Evolutionary conservation across 2,329 filamentous ascomycete genomes (phyloP).

Genomic region (Myriosclerotinia curreyana): DNA sequence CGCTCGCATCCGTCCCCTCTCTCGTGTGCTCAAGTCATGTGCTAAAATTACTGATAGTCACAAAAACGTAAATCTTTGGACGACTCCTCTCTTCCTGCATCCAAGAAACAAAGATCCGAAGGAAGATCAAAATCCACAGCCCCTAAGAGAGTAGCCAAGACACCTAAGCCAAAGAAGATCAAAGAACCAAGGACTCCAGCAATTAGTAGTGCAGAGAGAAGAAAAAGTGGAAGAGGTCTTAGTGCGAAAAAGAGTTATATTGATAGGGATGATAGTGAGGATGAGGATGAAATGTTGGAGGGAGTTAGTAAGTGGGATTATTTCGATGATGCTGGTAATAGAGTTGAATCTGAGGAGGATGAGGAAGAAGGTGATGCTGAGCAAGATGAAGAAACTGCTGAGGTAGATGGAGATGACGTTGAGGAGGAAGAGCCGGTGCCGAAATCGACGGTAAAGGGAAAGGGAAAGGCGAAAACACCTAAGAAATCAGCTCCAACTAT

Average conservation of each 20-base stretch:
- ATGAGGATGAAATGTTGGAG: conserved; percentile 42
- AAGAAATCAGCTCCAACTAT: conserved; percentile 11
- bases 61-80: conserved; percentile 37
- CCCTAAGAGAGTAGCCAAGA: conserved; percentile 34
- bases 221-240: conserved; percentile 41
- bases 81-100: conserved; percentile 29
- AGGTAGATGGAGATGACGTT: conserved; percentile 25
- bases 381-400: conserved; percentile 17
- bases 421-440: conserved; percentile 23
- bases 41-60: conserved; percentile 26
- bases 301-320: conserved; percentile 40
- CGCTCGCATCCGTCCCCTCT: conserved; percentile 21
- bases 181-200: conserved; percentile 27
- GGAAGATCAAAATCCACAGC: conserved; percentile 26
- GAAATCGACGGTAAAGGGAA: conserved; percentile 6
- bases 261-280: conserved; percentile 44
- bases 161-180: conserved; percentile 36
- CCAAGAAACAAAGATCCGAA: conserved; percentile 32
- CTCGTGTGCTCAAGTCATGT: neutral
- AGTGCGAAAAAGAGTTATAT: conserved; percentile 41
- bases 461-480: conserved; percentile 4
- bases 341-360: conserved; percentile 37
- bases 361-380: conserved; percentile 17
- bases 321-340: conserved; percentile 42
- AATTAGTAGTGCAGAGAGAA: conserved; percentile 34